Conservation (phyloP, 1,284 basidiomycete genomes). For the Boletus calvinii region DNA sequence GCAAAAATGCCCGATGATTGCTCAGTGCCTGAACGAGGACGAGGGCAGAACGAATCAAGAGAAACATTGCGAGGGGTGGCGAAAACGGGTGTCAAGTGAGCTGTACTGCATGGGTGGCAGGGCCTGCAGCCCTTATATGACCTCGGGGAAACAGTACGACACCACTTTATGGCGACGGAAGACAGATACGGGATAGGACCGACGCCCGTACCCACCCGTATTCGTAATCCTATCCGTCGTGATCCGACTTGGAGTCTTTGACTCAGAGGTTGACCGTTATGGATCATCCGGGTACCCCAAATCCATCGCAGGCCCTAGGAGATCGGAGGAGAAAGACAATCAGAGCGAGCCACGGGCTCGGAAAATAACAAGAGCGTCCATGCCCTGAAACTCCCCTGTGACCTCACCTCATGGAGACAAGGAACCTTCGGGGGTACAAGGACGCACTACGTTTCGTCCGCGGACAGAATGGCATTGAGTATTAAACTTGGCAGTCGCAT, state of each 20-base stretch:
- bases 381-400: not conserved
- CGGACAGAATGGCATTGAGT: constrained; percentile 7
- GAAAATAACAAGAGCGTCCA: not conserved
- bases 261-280: not conserved
- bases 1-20: constrained; percentile 55
- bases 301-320: not conserved
- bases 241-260: constrained; percentile 1
- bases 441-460: constrained; percentile 13
- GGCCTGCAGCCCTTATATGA: constrained; percentile 14
- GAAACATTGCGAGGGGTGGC: constrained; percentile 37
- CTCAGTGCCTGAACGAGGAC: constrained; percentile 48
- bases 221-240: constrained; percentile 7
- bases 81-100: not conserved
- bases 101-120: not conserved
- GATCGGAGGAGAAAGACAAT: not conserved
- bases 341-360: not conserved
- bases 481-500: not conserved
- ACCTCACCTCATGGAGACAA: constrained; percentile 3
- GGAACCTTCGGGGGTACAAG: not conserved
- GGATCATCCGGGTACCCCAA: not conserved
- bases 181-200: constrained; percentile 8
- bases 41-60: constrained; percentile 43
- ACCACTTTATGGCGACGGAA: constrained; percentile 7
- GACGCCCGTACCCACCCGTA: constrained; percentile 4
- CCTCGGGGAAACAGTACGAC: not conserved